phyloP scores from a whole-genome alignment of 768 basidiomycete species.

The Gloeopeniophorella convolvens region DNA sequence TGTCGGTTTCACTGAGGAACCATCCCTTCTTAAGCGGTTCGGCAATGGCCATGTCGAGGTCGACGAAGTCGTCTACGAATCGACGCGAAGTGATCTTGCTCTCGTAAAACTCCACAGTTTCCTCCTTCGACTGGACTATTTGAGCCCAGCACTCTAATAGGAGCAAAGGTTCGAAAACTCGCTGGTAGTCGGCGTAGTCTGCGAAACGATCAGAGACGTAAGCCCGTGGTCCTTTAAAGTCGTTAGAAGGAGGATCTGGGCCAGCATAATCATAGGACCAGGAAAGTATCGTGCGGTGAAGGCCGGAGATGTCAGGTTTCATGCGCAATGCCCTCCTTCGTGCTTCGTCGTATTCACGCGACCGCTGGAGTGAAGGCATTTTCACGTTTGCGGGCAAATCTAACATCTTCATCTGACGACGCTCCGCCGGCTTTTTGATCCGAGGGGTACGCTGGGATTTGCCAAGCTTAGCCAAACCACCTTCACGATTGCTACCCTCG shows the following conservation, averaged over 20 bases:
- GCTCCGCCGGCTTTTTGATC: constrained; percentile 48
- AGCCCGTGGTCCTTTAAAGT: constrained; percentile 27
- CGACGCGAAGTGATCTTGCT: constrained; percentile 63
- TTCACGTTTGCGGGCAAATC: constrained; percentile 41
- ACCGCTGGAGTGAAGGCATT: constrained; percentile 43
- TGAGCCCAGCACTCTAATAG: constrained; percentile 90
- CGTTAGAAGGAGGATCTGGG: constrained; percentile 51
- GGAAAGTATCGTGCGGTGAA: constrained; percentile 72
- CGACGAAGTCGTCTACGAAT: constrained; percentile 76
- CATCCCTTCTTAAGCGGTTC: constrained; percentile 61
- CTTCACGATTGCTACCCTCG: constrained; percentile 33
- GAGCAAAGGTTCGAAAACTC: constrained; percentile 78
- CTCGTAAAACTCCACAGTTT: constrained; percentile 43
- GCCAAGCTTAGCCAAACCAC: constrained; percentile 21
- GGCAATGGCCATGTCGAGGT: constrained; percentile 62
- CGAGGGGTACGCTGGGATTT: constrained; percentile 29
- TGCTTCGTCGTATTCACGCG: constrained; percentile 53
- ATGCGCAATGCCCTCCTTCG: constrained; percentile 60
- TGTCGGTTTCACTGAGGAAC: constrained; percentile 74
- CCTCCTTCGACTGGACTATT: constrained; percentile 70
- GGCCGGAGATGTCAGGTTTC: constrained; percentile 72
- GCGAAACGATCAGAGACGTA: constrained; percentile 62
- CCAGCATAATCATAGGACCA: constrained; percentile 80
- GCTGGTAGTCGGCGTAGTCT: constrained; percentile 60
- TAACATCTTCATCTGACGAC: constrained; percentile 58